Conservation (phyloP, 495 filamentous ascomycete species). For the Hypoxylon lenormandii region DNA sequence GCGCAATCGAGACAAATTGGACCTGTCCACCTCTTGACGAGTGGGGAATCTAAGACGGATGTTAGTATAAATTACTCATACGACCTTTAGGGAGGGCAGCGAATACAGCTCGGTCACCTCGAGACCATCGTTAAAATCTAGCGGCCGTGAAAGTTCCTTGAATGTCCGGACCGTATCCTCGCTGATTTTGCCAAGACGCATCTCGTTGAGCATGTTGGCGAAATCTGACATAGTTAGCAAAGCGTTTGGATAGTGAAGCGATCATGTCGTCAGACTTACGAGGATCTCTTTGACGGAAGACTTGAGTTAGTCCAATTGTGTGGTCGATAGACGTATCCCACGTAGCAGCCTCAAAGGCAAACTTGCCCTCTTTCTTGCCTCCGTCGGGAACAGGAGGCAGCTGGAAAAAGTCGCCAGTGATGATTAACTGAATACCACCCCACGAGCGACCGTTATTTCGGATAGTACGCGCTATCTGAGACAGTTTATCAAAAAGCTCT, state of each 20-base stretch:
- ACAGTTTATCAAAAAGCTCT: conserved; percentile 95
- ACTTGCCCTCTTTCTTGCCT: conserved; percentile 75
- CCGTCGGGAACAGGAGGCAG: conserved; percentile 87
- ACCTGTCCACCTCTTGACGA: conserved; percentile 85
- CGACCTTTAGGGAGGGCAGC: neutral
- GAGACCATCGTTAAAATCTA: conserved; percentile 78
- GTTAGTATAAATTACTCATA: conserved; percentile 43
- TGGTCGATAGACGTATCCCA: conserved; percentile 95
- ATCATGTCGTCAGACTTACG: conserved; percentile 57
- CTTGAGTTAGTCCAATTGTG: conserved; percentile 92
- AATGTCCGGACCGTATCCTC: conserved; percentile 77
- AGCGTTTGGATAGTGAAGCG: neutral
- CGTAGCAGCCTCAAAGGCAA: conserved; percentile 89
- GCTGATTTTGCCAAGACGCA: conserved; percentile 86
- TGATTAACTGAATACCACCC: conserved; percentile 93
- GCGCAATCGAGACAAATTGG: conserved; percentile 79
- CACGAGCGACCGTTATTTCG: conserved; percentile 92
- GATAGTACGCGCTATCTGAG: conserved; percentile 81
- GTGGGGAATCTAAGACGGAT: conserved; percentile 78
- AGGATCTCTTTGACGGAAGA: conserved; percentile 95
- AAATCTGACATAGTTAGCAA: conserved; percentile 68
- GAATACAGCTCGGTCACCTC: conserved; percentile 88
- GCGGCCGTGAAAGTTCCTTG: conserved; percentile 72
- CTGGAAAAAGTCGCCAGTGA: conserved; percentile 98
- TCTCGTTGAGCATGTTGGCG: conserved; percentile 94